Percentiles rank a stretch among this genome's conserved stretches.
phyloP scores from a whole-genome alignment of 2,329 filamentous ascomycete species.

The Botrytis tulipae region DNA sequence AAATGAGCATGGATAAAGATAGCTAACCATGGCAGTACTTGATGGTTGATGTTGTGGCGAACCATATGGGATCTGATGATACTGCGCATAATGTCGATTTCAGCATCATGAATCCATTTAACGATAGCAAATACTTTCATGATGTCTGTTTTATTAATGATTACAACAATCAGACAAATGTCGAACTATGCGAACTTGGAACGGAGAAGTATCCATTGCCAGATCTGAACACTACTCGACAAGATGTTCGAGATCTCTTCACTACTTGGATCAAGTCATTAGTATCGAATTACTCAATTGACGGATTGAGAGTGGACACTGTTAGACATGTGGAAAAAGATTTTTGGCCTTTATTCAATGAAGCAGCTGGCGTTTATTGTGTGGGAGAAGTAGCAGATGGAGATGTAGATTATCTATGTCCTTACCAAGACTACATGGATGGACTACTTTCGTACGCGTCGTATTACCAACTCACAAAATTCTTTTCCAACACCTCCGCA shows the following conservation, averaged over 20 bases:
- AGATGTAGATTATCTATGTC: slow-evolving; percentile 51
- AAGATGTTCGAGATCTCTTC: slow-evolving; percentile 28
- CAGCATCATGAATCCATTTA: slow-evolving; percentile 43
- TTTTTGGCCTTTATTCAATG: slow-evolving; percentile 55
- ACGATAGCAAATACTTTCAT: slow-evolving; percentile 39
- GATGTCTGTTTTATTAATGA: slow-evolving; percentile 39
- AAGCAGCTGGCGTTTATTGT: slow-evolving; percentile 54
- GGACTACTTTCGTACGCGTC: slow-evolving; percentile 47
- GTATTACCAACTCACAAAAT: slow-evolving; percentile 20
- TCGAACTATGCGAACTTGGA: slow-evolving; percentile 34
- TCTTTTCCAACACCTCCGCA: slow-evolving; percentile 24
- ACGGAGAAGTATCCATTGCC: slow-evolving; percentile 35
- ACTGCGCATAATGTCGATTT: slow-evolving; percentile 41
- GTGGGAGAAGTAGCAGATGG: slow-evolving; percentile 61
- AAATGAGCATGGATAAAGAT: too few relatives aligned
- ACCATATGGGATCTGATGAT: slow-evolving; percentile 44
- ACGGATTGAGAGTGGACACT: slow-evolving; percentile 51
- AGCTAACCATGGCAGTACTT: slow-evolving; percentile 40
- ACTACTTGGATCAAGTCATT: slow-evolving; percentile 33
- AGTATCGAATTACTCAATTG: slow-evolving; percentile 41
- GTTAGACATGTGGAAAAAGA: slow-evolving; percentile 47
- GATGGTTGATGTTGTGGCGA: slow-evolving; percentile 53
- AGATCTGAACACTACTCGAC: slow-evolving; percentile 36
- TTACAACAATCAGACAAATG: slow-evolving; percentile 40
- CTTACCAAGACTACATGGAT: slow-evolving; percentile 53